phyloP scores from a whole-genome alignment of 495 filamentous ascomycete species.

The Podospora sp. region DNA sequence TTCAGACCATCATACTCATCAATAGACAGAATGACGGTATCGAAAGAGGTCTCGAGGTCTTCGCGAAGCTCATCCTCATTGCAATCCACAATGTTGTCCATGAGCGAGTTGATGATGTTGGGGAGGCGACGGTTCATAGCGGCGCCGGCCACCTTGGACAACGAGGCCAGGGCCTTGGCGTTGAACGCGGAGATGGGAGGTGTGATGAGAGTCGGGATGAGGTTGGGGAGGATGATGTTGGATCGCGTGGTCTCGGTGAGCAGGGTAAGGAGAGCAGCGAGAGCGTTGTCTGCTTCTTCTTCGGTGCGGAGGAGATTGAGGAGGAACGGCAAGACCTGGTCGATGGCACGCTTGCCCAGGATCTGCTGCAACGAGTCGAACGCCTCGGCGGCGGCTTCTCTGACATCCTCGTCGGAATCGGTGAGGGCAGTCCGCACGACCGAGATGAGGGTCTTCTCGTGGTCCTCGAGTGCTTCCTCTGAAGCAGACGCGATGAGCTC shows the following conservation, averaged over 20 bases:
- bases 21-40: constrained; percentile 85
- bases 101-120: constrained; percentile 84
- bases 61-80: constrained; percentile 72
- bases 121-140: constrained; percentile 89
- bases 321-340: constrained; percentile 91
- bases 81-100: constrained; percentile 83
- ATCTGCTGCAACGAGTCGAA: constrained; percentile 94
- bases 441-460: constrained; percentile 91
- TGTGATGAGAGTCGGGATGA: constrained; percentile 86
- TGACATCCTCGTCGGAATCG: constrained; percentile 83
- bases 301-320: constrained; percentile 83
- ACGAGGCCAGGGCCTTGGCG: constrained; percentile 85
- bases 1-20: constrained; percentile 97
- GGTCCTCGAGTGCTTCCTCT: constrained; percentile 84
- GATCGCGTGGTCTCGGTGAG: constrained; percentile 91
- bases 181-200: constrained; percentile 95
- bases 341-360: constrained; percentile 88
- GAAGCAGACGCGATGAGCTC: constrained; percentile 94
- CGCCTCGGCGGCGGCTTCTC: constrained; percentile 94
- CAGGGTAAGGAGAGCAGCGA: constrained; percentile 88
- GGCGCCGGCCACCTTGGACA: constrained; percentile 84
- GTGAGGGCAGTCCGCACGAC: constrained; percentile 92
- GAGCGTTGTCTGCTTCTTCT: constrained; percentile 84
- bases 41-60: constrained; percentile 79
- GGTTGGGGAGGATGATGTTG: constrained; percentile 94